Evolutionary conservation across 2,329 filamentous ascomycete genomes (phyloP).

Genomic region (Ophiocordyceps camponoti-floridani): DNA sequence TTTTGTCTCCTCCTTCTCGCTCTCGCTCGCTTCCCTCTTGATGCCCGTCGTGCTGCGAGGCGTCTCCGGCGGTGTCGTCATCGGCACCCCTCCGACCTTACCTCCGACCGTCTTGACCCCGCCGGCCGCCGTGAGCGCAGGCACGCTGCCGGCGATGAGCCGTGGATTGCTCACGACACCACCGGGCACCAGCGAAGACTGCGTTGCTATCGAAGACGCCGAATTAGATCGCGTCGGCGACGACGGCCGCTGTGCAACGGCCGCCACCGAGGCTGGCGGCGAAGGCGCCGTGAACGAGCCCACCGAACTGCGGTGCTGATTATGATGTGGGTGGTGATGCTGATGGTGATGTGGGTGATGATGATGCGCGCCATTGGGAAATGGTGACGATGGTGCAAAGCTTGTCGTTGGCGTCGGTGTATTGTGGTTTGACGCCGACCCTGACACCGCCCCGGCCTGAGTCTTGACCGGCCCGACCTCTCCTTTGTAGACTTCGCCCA

Average conservation of each 20-base stretch:
- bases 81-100: conserved; percentile 45
- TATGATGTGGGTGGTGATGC: too few species aligned
- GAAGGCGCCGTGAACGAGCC: conserved; percentile 41
- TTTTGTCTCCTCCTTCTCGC: conserved; percentile 31
- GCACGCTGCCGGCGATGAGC: conserved; percentile 60
- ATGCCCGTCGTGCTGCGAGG: conserved; percentile 29
- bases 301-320: conserved; percentile 39
- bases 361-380: conserved; percentile 23
- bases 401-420: conserved; percentile 47
- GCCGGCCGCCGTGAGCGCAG: conserved; percentile 56
- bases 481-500: conserved; percentile 66
- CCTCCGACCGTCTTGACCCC: conserved; percentile 51
- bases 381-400: conserved; percentile 44
- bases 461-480: conserved; percentile 26
- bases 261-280: conserved; percentile 34
- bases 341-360: too few species aligned
- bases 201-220: conserved; percentile 60
- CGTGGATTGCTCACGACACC: conserved; percentile 59
- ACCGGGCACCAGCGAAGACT: conserved; percentile 27
- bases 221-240: conserved; percentile 79
- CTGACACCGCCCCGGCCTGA: conserved; percentile 12
- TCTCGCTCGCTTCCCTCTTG: conserved; percentile 40
- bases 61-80: conserved; percentile 83
- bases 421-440: conserved; percentile 32
- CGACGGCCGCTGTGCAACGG: conserved; percentile 46